Conservation (phyloP, 2,329 filamentous ascomycete species). For the Beauveria medogensis region DNA sequence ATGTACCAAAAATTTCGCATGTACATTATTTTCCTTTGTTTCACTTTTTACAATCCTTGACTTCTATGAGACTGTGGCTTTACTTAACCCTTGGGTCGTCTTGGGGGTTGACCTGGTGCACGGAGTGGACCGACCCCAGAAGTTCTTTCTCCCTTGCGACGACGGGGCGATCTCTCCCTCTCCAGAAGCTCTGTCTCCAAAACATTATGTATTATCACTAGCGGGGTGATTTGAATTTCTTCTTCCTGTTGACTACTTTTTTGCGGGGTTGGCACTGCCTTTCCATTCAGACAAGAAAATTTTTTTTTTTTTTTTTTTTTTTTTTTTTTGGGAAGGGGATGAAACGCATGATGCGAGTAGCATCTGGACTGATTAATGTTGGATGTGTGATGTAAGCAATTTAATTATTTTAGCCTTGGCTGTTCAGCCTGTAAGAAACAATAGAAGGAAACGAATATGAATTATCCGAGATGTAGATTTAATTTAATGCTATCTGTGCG, state of each 20-base stretch:
- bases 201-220: neutral
- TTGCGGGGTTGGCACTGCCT: neutral
- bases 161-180: neutral
- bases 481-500: too few species aligned
- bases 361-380: conserved; percentile 9
- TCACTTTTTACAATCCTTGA: neutral
- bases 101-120: neutral
- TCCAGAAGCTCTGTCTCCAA: neutral
- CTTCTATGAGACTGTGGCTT: neutral
- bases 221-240: neutral
- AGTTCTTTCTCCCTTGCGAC: neutral
- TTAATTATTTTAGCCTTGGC: neutral
- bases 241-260: conserved; percentile 6
- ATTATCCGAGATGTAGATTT: neutral
- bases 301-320: neutral
- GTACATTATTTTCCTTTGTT: conserved; percentile 1
- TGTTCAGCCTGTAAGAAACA: neutral
- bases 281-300: neutral
- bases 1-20: conserved; percentile 12
- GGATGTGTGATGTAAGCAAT: conserved; percentile 8
- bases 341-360: neutral
- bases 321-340: neutral
- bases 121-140: conserved; percentile 1
- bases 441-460: neutral
- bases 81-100: neutral